Conservation (phyloP, 768 basidiomycete genomes). For the Mrakia gelida region DNA sequence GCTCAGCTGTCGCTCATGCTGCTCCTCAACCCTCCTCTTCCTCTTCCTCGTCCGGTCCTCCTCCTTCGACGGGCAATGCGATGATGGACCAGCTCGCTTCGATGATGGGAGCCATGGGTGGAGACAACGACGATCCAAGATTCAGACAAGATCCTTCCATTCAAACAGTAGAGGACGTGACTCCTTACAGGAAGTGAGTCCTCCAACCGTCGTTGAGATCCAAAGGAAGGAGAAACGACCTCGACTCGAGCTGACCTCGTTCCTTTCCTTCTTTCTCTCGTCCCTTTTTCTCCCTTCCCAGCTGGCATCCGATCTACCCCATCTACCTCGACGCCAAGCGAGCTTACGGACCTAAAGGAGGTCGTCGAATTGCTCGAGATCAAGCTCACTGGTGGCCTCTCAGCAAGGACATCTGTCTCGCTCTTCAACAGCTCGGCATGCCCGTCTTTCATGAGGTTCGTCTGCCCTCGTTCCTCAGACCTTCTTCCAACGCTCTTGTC, state of each 20-base stretch:
- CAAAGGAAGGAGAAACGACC: not conserved
- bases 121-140: not conserved
- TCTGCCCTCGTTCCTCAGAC: not conserved
- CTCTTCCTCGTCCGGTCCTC: not conserved
- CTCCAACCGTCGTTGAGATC: not conserved
- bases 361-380: constrained; percentile 57
- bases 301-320: constrained; percentile 95
- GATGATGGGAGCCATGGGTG: constrained; percentile 32
- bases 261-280: too few species aligned
- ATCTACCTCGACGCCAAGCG: constrained; percentile 95
- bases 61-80: constrained; percentile 18
- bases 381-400: constrained; percentile 92
- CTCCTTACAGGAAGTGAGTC: constrained; percentile 13
- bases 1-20: not conserved
- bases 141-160: not conserved
- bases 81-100: constrained; percentile 24
- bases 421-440: constrained; percentile 68
- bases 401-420: constrained; percentile 86
- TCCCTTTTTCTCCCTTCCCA: constrained; percentile 40
- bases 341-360: constrained; percentile 67
- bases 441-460: constrained; percentile 76
- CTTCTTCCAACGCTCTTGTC: too few species aligned
- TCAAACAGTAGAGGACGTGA: not conserved
- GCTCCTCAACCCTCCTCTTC: not conserved
- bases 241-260: not conserved